Evolutionary conservation across 352 stramenopile genomes (phyloP).

Genomic region (Phytophthora crassamura): DNA sequence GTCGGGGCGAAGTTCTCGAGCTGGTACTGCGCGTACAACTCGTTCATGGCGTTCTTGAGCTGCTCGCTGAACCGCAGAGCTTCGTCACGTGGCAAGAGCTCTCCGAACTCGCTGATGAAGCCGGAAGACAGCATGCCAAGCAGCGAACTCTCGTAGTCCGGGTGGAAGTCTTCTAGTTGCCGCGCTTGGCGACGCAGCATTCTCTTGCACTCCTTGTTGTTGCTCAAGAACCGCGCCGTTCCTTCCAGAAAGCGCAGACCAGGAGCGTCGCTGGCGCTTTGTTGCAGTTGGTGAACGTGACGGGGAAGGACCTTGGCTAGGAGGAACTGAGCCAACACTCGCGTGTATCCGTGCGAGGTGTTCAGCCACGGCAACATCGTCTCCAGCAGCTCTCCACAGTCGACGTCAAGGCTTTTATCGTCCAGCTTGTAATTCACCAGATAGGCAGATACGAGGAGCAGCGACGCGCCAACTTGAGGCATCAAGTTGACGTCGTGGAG

Average conservation of each 20-base stretch:
- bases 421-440: conserved; percentile 46
- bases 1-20: conserved; percentile 56
- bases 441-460: conserved; percentile 66
- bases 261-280: conserved; percentile 15
- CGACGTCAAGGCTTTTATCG: conserved; percentile 23
- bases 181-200: conserved; percentile 79
- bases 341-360: conserved; percentile 79
- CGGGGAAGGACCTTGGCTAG: conserved; percentile 69
- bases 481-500: conserved; percentile 74
- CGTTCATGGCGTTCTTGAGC: conserved; percentile 70
- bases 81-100: conserved; percentile 71
- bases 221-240: conserved; percentile 68
- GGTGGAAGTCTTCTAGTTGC: conserved; percentile 67
- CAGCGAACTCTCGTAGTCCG: conserved; percentile 77
- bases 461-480: conserved; percentile 70
- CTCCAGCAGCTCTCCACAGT: conserved; percentile 45
- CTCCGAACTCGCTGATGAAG: conserved; percentile 78
- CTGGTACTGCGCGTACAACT: conserved; percentile 79
- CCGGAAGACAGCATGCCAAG: conserved; percentile 66
- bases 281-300: conserved; percentile 50
- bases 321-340: conserved; percentile 82
- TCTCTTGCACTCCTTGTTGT: conserved; percentile 86
- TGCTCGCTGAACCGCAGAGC: conserved; percentile 59
- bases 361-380: conserved; percentile 82
- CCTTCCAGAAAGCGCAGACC: conserved; percentile 59